Conservation (phyloP, 2,329 filamentous ascomycete species). For the Colletotrichum gloeosporioides region DNA sequence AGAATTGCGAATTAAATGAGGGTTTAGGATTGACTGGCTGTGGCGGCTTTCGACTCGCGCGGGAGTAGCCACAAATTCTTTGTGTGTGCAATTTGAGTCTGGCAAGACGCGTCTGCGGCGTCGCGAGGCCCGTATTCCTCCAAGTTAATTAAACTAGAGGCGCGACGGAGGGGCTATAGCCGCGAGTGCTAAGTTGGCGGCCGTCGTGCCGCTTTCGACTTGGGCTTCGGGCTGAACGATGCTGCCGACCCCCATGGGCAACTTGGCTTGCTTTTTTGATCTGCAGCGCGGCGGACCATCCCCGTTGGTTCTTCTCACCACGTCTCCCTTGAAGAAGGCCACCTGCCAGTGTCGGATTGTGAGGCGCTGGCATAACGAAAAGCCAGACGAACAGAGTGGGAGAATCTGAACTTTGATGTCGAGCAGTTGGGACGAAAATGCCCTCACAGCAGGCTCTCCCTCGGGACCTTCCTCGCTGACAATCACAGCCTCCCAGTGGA, state of each 20-base stretch:
- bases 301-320: not conserved
- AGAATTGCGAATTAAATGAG: slow-evolving; percentile 17
- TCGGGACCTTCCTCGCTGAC: not conserved
- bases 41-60: slow-evolving; percentile 16
- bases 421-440: slow-evolving; percentile 11
- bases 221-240: slow-evolving; percentile 4
- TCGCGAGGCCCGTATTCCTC: slow-evolving; percentile 5
- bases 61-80: slow-evolving; percentile 18
- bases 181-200: not conserved
- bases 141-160: slow-evolving; percentile 8
- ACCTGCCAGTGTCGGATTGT: slow-evolving; percentile 2
- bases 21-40: slow-evolving; percentile 16
- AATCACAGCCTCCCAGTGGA: not conserved
- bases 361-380: not conserved
- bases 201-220: not conserved
- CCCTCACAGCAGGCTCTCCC: not conserved
- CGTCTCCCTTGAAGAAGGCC: not conserved
- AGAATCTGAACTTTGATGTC: slow-evolving; percentile 6
- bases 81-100: not conserved
- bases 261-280: not conserved
- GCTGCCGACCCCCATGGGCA: not conserved
- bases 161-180: slow-evolving; percentile 8
- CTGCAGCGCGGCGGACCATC: not conserved
- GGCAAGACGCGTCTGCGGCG: slow-evolving; percentile 12
- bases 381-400: not conserved